Conservation (phyloP, 768 basidiomycete species). For the Clitopilus hobsonii region DNA sequence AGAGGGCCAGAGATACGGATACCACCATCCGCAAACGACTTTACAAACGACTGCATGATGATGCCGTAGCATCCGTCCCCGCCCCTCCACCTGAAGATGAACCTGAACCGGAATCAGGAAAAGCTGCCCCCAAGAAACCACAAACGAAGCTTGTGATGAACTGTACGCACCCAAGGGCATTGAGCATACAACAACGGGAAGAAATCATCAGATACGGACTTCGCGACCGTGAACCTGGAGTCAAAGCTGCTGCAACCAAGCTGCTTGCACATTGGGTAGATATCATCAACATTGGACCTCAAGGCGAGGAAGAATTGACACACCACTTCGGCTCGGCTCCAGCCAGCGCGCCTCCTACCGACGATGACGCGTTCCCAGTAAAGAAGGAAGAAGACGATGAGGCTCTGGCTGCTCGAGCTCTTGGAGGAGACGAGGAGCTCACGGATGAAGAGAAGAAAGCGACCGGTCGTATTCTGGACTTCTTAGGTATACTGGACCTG, state of each 20-base stretch:
- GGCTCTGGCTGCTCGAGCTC: conserved; percentile 46
- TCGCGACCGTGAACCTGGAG: conserved; percentile 75
- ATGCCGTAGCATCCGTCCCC: neutral
- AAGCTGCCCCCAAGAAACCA: conserved; percentile 41
- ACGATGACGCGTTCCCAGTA: neutral
- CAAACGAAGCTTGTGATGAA: conserved; percentile 31
- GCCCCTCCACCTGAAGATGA: neutral
- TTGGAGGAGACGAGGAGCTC: conserved; percentile 3
- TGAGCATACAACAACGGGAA: conserved; percentile 73
- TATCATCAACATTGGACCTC: conserved; percentile 30
- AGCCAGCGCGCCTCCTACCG: neutral
- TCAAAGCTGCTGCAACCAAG: conserved; percentile 66
- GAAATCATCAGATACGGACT: conserved; percentile 77
- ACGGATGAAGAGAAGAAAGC: conserved; percentile 16
- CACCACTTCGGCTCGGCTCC: no score
- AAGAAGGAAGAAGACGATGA: conserved; percentile 15
- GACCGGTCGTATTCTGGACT: conserved; percentile 15
- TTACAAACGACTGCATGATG: conserved; percentile 28
- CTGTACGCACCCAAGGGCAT: conserved; percentile 55
- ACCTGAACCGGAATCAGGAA: neutral
- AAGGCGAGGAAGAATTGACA: neutral
- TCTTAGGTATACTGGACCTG: conserved; percentile 50
- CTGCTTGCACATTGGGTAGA: conserved; percentile 79
- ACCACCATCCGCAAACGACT: conserved; percentile 67
- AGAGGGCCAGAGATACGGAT: conserved; percentile 79